Evolutionary conservation across 2,329 filamentous ascomycete genomes (phyloP).

Genomic region (Penicillium sp.): DNA sequence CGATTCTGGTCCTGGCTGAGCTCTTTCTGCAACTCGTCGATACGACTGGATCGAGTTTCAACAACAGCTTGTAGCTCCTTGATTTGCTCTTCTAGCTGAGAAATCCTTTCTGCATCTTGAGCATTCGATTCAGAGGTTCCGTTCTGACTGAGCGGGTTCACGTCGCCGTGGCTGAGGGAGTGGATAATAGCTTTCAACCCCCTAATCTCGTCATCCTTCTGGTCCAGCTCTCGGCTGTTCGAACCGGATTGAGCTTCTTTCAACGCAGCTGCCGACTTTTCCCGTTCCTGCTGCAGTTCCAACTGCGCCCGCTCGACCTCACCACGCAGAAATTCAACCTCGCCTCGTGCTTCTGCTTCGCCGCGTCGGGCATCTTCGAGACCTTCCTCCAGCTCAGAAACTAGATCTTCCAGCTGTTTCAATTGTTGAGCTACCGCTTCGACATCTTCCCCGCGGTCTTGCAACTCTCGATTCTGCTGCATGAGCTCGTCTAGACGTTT

Average conservation of each 20-base stretch:
- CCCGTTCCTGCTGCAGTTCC: constrained; percentile 81
- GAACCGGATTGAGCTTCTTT: constrained; percentile 48
- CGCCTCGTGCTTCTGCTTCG: constrained; percentile 90
- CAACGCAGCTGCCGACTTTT: constrained; percentile 66
- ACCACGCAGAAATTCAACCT: constrained; percentile 91
- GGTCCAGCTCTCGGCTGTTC: constrained; percentile 72
- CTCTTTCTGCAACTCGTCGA: constrained; percentile 84
- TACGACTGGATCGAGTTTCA: constrained; percentile 67
- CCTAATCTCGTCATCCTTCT: constrained; percentile 95
- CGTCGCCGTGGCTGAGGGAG: constrained; percentile 69
- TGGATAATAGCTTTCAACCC: constrained; percentile 98
- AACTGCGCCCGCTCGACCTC: constrained; percentile 89
- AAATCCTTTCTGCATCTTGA: constrained; percentile 53
- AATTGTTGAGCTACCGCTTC: constrained; percentile 86
- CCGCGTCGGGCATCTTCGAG: constrained; percentile 90
- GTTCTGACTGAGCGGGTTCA: constrained; percentile 29
- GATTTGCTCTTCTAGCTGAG: constrained; percentile 73
- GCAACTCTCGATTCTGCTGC: constrained; percentile 75
- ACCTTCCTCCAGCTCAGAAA: constrained; percentile 94
- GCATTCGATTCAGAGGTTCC: constrained; percentile 41
- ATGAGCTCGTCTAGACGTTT: constrained; percentile 57
- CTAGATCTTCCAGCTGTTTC: constrained; percentile 91
- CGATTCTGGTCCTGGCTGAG: constrained; percentile 43
- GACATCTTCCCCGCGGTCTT: constrained; percentile 81
- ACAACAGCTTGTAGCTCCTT: constrained; percentile 70